Conservation (phyloP, 352 stramenopile species). For the Phytophthora chlamydospora region DNA sequence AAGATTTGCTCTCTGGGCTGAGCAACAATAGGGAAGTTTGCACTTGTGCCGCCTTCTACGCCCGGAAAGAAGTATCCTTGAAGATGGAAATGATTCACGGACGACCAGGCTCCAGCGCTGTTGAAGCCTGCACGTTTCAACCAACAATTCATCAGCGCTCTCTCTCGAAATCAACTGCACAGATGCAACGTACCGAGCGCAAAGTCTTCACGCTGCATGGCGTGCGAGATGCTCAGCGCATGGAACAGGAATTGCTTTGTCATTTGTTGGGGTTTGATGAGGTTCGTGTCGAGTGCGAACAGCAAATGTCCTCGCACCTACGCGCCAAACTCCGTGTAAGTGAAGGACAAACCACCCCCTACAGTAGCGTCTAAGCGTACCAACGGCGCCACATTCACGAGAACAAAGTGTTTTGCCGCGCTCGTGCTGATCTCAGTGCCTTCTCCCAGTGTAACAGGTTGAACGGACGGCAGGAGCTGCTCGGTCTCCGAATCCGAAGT, state of each 20-base stretch:
- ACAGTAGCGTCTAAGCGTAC: constrained; percentile 31
- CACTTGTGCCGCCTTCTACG: background rate
- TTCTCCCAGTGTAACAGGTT: constrained; percentile 6
- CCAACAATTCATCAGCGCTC: background rate
- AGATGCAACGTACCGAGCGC: constrained; percentile 43
- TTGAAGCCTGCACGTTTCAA: constrained; percentile 66
- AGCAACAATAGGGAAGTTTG: constrained; percentile 46
- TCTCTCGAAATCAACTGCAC: background rate
- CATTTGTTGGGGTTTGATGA: constrained; percentile 47
- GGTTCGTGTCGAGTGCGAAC: constrained; percentile 53
- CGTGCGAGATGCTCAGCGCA: constrained; percentile 29
- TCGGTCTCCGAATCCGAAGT: background rate
- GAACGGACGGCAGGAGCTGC: constrained; percentile 18
- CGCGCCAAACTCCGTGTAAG: background rate
- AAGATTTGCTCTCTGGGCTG: constrained; percentile 50
- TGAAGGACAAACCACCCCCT: background rate
- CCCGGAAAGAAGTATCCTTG: constrained; percentile 64
- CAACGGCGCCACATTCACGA: constrained; percentile 76
- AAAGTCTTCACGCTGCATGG: constrained; percentile 44
- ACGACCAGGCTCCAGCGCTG: constrained; percentile 76
- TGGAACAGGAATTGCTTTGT: constrained; percentile 34
- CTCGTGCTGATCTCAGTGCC: background rate
- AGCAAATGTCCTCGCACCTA: constrained; percentile 70
- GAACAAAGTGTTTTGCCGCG: constrained; percentile 37
- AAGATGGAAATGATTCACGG: constrained; percentile 79